Conservation (phyloP, 495 filamentous ascomycete genomes). For the Aspergillus olivimuriae region DNA sequence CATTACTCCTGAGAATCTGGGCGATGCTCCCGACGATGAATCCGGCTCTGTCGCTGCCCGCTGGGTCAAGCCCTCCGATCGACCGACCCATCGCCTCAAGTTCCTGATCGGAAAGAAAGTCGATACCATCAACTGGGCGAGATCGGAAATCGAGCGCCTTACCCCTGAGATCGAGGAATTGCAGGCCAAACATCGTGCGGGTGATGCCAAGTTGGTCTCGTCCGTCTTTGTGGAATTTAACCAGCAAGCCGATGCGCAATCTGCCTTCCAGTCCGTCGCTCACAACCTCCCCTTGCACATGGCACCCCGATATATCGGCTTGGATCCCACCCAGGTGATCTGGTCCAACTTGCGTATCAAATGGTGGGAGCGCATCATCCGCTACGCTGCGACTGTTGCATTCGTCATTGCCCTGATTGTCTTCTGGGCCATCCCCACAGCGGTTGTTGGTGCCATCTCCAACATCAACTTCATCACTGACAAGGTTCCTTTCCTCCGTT, state of each 20-base stretch:
- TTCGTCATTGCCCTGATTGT: slow-evolving; percentile 77
- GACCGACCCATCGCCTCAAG: slow-evolving; percentile 81
- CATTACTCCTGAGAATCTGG: slow-evolving; percentile 20
- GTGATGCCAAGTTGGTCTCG: slow-evolving; percentile 56
- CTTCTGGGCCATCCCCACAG: slow-evolving; percentile 90
- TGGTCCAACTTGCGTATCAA: slow-evolving; percentile 82
- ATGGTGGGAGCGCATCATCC: slow-evolving; percentile 80
- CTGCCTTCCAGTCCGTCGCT: slow-evolving; percentile 72
- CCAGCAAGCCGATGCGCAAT: slow-evolving; percentile 74
- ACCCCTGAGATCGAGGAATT: slow-evolving; percentile 72
- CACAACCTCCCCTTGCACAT: slow-evolving; percentile 90
- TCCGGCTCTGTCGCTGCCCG: slow-evolving; percentile 75
- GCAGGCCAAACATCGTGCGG: slow-evolving; percentile 66
- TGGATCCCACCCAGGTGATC: slow-evolving; percentile 80
- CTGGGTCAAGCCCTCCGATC: slow-evolving; percentile 71
- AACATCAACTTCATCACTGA: slow-evolving; percentile 68
- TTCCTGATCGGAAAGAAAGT: slow-evolving; percentile 80
- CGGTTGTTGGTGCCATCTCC: slow-evolving; percentile 77
- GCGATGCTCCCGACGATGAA: slow-evolving; percentile 51
- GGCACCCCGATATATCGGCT: slow-evolving; percentile 82
- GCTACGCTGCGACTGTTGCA: slow-evolving; percentile 58
- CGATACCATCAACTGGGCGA: slow-evolving; percentile 80
- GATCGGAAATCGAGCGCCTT: slow-evolving; percentile 71
- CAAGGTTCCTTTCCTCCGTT: slow-evolving; percentile 58
- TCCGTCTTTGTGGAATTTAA: slow-evolving; percentile 80